Evolutionary conservation across 1,284 basidiomycete genomes (phyloP), one percentile per base, ranked within the genome.

Genomic region (Stygiomarasmius scandens): DNA sequence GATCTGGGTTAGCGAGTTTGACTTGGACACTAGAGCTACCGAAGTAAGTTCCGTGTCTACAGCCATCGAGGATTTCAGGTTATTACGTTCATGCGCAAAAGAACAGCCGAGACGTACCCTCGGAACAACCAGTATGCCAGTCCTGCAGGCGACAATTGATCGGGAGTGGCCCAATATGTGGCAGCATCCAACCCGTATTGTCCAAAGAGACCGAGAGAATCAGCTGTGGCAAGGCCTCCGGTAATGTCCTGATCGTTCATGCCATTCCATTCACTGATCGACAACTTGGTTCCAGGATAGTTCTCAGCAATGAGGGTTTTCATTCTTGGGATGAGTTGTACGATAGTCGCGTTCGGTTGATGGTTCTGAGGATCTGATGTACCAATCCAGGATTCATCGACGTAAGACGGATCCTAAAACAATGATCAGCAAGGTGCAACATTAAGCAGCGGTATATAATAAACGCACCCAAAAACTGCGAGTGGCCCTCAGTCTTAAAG

Each of bases 341-440:
- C 72, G 22, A 65, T 59, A 14, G 70, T 75, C 4, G 77, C 71
- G 63, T 79, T 74, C 63, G 73, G 75, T 66, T 82, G 76, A 58
- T 77, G 74, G 64, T 79, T 79, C 60, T 77, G 76, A n/a, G 74
- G 69, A 54, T 59, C 57, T 3, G 49, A 51, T 4, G 64, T 63
- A 24, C 76, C 79, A 51, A 79, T 68, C 77, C 77, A 82, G 2
- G 80, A 82, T 64, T 82, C 80, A 56, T 82, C 80, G 56, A 77
- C 71, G 60, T 82, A 82, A n/a, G 69, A 66, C 4, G 74, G 66
- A 58, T 81, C 79, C 75, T 75, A 50, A 32, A 25, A 45, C 19
- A 16, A 34, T 55, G 52, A 55, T 32, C 41, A 57, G 41, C n/a
- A 56, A 32, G 1, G 45, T 16, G 8, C 20, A n/a, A n/a, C n/a